Conservation (phyloP, 2,329 filamentous ascomycete genomes). For the Fusarium continuum region DNA sequence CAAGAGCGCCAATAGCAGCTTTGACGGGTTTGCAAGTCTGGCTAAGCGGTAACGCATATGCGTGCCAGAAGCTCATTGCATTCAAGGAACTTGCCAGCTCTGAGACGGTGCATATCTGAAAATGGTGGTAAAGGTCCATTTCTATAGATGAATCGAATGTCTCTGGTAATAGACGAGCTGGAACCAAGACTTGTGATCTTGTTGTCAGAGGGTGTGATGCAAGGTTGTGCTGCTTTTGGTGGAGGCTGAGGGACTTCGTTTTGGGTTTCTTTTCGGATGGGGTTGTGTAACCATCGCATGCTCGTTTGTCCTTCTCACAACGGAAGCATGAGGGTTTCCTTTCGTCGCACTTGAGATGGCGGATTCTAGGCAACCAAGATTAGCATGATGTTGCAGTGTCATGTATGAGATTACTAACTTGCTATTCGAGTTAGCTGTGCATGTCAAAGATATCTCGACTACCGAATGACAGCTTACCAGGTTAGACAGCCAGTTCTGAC, state of each 20-base stretch:
- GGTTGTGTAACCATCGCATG: constrained; percentile 10
- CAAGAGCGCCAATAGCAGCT: constrained; percentile 4
- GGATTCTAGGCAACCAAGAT: background rate
- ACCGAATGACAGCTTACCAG: background rate
- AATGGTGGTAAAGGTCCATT: constrained; percentile 11
- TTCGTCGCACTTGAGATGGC: constrained; percentile 26
- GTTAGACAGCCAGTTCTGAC: constrained; percentile 26
- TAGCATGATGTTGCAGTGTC: background rate
- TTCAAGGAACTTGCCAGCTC: background rate
- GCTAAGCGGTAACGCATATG: background rate
- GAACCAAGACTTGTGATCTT: background rate
- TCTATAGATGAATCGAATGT: background rate
- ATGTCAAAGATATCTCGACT: no score
- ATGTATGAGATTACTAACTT: background rate
- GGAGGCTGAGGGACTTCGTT: background rate
- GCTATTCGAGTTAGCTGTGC: background rate
- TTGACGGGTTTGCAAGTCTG: background rate
- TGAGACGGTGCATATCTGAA: background rate
- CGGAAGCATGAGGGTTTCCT: constrained; percentile 12
- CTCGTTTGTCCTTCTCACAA: constrained; percentile 9
- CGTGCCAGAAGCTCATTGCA: constrained; percentile 8
- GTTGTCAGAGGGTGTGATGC: background rate
- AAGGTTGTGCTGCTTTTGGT: background rate
- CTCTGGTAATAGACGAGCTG: background rate
- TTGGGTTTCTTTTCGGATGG: background rate